phyloP scores from a whole-genome alignment of 129 eudicot genomes.

The Sambucus nigra region DNA sequence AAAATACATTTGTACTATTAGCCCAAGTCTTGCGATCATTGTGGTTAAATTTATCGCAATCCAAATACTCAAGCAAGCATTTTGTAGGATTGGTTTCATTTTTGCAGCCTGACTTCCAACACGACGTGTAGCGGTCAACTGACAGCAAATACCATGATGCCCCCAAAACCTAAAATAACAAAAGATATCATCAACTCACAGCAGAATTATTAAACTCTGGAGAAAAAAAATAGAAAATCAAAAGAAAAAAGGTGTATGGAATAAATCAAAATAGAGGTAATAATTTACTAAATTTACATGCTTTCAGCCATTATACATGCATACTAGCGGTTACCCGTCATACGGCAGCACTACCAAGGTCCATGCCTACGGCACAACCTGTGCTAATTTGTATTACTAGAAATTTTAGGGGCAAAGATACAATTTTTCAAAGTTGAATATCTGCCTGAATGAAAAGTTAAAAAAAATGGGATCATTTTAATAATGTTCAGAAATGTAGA shows the following conservation, averaged over 20 bases:
- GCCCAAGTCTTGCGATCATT: slow-evolving; percentile 52
- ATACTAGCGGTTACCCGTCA: too few species aligned
- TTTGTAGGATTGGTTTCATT: slow-evolving; percentile 28
- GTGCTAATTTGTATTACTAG: too few species aligned
- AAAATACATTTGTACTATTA: slow-evolving; percentile 43
- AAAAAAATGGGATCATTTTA: too few species aligned
- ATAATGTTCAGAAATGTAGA: neutral
- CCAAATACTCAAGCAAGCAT: slow-evolving; percentile 52
- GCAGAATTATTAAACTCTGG: neutral
- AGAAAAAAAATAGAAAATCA: neutral
- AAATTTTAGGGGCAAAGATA: too few species aligned
- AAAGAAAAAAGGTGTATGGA: too few species aligned
- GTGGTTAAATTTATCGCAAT: slow-evolving; percentile 39
- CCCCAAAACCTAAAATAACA: slow-evolving; percentile 61
- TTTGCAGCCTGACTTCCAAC: slow-evolving; percentile 85
- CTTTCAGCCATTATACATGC: too few species aligned
- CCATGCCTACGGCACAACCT: too few species aligned
- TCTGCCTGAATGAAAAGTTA: too few species aligned
- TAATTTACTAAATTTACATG: neutral
- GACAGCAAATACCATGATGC: slow-evolving; percentile 98
- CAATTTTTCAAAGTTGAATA: too few species aligned
- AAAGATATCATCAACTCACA: too few species aligned
- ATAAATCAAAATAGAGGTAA: neutral
- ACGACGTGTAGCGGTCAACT: slow-evolving; percentile 85
- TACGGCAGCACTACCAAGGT: too few species aligned